phyloP scores from a whole-genome alignment of 2,329 filamentous ascomycete species.

The Lojkania enalia region DNA sequence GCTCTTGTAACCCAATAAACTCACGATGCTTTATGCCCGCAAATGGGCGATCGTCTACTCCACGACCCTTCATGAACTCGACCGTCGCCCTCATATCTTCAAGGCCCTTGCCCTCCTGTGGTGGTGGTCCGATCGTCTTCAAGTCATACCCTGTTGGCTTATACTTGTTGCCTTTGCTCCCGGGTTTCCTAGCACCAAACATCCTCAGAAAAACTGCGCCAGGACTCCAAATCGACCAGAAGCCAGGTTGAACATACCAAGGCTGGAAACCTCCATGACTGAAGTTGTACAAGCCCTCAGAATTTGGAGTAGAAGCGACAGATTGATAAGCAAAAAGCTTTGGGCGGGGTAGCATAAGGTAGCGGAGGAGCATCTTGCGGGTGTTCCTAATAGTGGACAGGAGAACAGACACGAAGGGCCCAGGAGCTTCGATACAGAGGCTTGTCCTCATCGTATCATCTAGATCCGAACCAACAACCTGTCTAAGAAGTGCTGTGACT shows the following conservation, averaged over 20 bases:
- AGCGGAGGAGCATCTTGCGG: slow-evolving; percentile 6
- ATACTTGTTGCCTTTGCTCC: slow-evolving; percentile 12
- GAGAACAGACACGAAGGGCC: slow-evolving; percentile 6
- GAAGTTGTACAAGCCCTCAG: slow-evolving; percentile 14
- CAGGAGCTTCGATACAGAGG: slow-evolving; percentile 11
- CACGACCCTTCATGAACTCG: slow-evolving; percentile 8
- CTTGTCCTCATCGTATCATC: slow-evolving; percentile 14
- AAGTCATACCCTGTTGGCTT: slow-evolving; percentile 13
- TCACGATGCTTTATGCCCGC: slow-evolving; percentile 5
- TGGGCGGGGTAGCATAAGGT: slow-evolving; percentile 11
- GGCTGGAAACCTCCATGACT: slow-evolving; percentile 15
- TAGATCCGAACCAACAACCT: slow-evolving; percentile 10
- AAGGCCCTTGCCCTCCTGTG: slow-evolving; percentile 12
- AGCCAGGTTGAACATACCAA: slow-evolving; percentile 14
- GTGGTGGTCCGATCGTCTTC: slow-evolving; percentile 10
- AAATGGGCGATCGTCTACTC: slow-evolving; percentile 9
- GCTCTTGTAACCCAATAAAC: neutral
- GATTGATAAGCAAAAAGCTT: slow-evolving; percentile 8
- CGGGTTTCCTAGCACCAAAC: slow-evolving; percentile 13
- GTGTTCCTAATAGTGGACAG: slow-evolving; percentile 6
- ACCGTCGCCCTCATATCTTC: slow-evolving; percentile 13
- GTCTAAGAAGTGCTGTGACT: slow-evolving; percentile 7
- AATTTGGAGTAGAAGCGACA: slow-evolving; percentile 7
- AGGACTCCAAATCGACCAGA: slow-evolving; percentile 13
- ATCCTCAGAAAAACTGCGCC: slow-evolving; percentile 11